Conservation (phyloP, 345 rosid species). For the Eucalyptus marginata region DNA sequence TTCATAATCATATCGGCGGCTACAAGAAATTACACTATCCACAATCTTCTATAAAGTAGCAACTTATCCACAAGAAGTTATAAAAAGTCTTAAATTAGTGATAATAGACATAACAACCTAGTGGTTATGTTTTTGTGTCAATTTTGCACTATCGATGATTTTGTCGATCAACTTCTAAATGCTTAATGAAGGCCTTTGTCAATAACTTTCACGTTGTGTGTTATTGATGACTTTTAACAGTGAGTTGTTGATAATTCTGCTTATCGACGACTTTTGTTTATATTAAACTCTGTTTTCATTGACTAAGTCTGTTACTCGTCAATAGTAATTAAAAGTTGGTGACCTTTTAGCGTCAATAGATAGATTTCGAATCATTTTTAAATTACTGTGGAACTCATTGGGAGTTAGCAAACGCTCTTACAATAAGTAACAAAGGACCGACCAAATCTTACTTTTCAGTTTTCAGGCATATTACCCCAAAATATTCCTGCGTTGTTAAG, state of each 20-base stretch:
- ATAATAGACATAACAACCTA: not conserved
- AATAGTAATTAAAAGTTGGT: not conserved
- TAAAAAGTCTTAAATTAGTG: not conserved
- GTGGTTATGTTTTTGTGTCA: not conserved
- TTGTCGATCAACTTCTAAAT: not conserved
- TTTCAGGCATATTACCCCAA: too few species aligned
- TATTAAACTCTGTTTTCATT: too few species aligned
- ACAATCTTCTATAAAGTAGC: not conserved
- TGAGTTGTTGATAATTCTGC: not conserved
- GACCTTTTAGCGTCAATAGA: not conserved
- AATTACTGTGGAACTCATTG: not conserved
- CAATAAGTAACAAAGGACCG: not conserved
- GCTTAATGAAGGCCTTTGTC: not conserved
- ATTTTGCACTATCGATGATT: not conserved
- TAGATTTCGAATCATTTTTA: not conserved
- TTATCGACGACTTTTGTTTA: too few species aligned
- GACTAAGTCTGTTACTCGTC: too few species aligned
- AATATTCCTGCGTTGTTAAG: not conserved
- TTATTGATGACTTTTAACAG: not conserved
- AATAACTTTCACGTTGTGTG: not conserved
- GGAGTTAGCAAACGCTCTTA: not conserved
- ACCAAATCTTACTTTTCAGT: not conserved
- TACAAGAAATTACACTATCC: not conserved
- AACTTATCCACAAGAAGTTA: not conserved
- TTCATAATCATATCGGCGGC: not conserved